Evolutionary conservation across 2,329 filamentous ascomycete species (phyloP).

Genomic region (Magnaporthiopsis rhizophila): DNA sequence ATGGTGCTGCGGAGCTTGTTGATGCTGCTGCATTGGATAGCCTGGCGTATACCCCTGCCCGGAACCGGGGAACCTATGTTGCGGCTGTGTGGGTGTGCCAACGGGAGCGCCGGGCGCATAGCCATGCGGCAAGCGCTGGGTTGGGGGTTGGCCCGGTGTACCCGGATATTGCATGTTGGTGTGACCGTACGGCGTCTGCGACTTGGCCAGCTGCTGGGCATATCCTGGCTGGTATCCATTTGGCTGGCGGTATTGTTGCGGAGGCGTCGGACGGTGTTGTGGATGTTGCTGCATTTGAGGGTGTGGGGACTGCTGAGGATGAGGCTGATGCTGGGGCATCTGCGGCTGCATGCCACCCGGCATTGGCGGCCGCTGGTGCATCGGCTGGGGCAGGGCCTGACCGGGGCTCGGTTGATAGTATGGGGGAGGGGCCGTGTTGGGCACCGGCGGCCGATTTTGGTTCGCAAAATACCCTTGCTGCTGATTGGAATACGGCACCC

Average conservation of each 20-base stretch:
- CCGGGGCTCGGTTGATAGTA: slow-evolving; percentile 38
- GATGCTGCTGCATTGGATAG: slow-evolving; percentile 15
- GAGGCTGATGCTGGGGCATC: slow-evolving; percentile 24
- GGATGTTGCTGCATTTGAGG: slow-evolving; percentile 30
- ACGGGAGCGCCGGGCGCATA: slow-evolving; percentile 3
- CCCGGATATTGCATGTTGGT: slow-evolving; percentile 39
- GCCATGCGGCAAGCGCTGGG: slow-evolving; percentile 27
- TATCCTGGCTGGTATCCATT: slow-evolving; percentile 38
- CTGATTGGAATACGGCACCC: slow-evolving; percentile 32
- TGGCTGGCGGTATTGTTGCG: slow-evolving; percentile 40
- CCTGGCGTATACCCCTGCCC: slow-evolving; percentile 8
- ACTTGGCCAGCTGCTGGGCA: slow-evolving; percentile 42
- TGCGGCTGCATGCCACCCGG: slow-evolving; percentile 26
- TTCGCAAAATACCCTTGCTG: slow-evolving; percentile 36
- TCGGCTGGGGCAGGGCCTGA: slow-evolving; percentile 28
- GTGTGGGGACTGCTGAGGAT: slow-evolving; percentile 30
- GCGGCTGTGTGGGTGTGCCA: slow-evolving; percentile 6
- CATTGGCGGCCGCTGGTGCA: slow-evolving; percentile 29
- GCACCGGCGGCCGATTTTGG: slow-evolving; percentile 35
- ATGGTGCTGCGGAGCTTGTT: slow-evolving; percentile 16
- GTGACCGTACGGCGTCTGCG: slow-evolving; percentile 43
- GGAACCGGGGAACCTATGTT: slow-evolving; percentile 4
- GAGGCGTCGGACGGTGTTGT: slow-evolving; percentile 25
- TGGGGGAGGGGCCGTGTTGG: slow-evolving; percentile 20
- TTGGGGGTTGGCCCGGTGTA: slow-evolving; percentile 32